phyloP scores from a whole-genome alignment of 257 asterid species.

The Capsicum rhomboideum region DNA sequence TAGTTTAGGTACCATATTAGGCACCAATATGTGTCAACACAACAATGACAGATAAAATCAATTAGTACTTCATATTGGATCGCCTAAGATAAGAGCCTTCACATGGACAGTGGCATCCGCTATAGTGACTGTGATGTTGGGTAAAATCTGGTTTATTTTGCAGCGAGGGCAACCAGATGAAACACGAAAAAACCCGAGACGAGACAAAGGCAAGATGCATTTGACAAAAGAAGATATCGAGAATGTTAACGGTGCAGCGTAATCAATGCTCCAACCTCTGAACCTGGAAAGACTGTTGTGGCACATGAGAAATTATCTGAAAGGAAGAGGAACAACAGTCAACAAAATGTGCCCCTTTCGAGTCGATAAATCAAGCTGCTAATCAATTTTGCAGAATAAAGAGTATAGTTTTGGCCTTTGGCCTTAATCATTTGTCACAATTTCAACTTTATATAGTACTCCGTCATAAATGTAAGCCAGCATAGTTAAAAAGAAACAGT shows the following conservation, averaged over 20 bases:
- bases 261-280: not conserved
- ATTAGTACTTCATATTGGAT: not conserved
- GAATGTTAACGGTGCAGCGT: conserved; percentile 24
- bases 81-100: not conserved
- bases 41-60: not conserved
- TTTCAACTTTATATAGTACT: not conserved
- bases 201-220: conserved; percentile 71
- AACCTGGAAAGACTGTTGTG: not conserved
- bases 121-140: not conserved
- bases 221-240: conserved; percentile 52
- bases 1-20: not conserved
- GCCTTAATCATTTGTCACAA: not conserved
- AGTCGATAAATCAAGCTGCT: not conserved
- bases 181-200: conserved; percentile 18
- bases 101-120: not conserved
- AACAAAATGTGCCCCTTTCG: not conserved
- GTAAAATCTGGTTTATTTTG: not conserved
- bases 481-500: not conserved
- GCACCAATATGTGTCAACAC: not conserved
- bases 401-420: not conserved
- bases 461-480: not conserved
- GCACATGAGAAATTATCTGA: not conserved
- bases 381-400: conserved; percentile 8
- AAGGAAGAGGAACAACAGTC: not conserved
- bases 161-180: conserved; percentile 66